Evolutionary conservation across 2,329 filamentous ascomycete species (phyloP), one percentile per base, ranked within the genome.

Genomic region (Alternaria sp.): DNA sequence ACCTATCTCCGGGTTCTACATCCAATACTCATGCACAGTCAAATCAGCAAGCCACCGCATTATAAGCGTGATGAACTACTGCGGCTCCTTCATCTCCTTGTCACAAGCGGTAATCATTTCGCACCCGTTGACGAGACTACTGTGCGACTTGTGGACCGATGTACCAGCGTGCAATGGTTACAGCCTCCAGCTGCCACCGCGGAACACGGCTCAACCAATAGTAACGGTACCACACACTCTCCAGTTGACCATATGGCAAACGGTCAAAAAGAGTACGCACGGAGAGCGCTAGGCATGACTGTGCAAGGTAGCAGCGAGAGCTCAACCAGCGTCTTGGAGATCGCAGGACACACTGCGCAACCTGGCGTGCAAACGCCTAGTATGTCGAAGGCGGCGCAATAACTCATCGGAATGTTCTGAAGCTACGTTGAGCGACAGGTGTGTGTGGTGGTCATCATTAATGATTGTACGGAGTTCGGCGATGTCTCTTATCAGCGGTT

Each of bases 1-100:
- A 99, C 95, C 4, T 99, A 99, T 74, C 84, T 99, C 5, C 89
- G 95, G 31, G 95, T 99, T 4, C 81, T 99, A 11, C 93, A 96
- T 72, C 95, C 95, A 0, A 83, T 99, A 24, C 83, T 99, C 23
- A 90, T 91, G 36, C 92, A 99, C 74, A 97, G 94, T 2, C 95
- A 98, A 76, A 86, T 99, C 41, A 90, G 87, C 71, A 85, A 91
- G 52, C 89, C 93, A 2, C 92, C 92, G 1, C 88, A 97, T 74
- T 98, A 99, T 83, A 99, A 98, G 77, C 87, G 88, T 29, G 87
- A 93, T 40, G 94, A 98, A 74, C 86, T 99, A 39, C 80, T 90
- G 37, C 89, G 87, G 61, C 84, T 97, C 24, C 83, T 99, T 14
- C 84, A 84, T 51, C 86, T 96, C 13, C 84, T 98, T 3, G 61